Conservation (phyloP, 2,329 filamentous ascomycete genomes). For the Ceratocystis variospora region DNA sequence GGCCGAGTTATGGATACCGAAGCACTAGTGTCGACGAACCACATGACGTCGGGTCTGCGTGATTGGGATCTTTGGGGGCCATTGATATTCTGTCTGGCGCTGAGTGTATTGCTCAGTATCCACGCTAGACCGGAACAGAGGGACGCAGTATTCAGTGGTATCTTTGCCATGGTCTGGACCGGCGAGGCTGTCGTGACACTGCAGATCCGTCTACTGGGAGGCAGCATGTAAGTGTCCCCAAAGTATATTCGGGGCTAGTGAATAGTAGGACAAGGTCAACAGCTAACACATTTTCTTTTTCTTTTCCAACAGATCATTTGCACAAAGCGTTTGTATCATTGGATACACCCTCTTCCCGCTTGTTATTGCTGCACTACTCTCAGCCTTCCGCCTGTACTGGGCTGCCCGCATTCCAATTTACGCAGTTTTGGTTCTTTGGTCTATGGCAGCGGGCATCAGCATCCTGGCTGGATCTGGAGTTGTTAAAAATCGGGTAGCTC, state of each 20-base stretch:
- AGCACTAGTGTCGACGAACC: conserved; percentile 42
- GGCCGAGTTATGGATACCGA: conserved; percentile 52
- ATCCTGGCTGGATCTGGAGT: conserved; percentile 93
- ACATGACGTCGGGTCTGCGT: conserved; percentile 77
- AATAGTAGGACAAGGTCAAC: neutral
- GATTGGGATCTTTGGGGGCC: conserved; percentile 99
- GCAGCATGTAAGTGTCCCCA: conserved; percentile 70
- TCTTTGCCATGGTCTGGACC: conserved; percentile 95
- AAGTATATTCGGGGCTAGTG: neutral
- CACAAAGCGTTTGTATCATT: conserved; percentile 94
- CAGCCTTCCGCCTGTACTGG: conserved; percentile 63
- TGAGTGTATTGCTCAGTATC: conserved; percentile 79
- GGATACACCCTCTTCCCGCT: conserved; percentile 96
- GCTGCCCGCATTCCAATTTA: conserved; percentile 85
- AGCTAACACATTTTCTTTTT: conserved; percentile 2
- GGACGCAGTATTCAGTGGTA: conserved; percentile 82
- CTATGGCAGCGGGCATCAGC: conserved; percentile 85
- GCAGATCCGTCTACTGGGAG: conserved; percentile 91
- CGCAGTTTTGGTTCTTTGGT: conserved; percentile 77
- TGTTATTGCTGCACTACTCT: conserved; percentile 81
- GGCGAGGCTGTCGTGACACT: conserved; percentile 93
- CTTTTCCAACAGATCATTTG: conserved; percentile 59
- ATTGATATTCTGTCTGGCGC: conserved; percentile 77
- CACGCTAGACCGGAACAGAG: conserved; percentile 67
- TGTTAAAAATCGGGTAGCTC: conserved; percentile 80